Conservation (phyloP, 129 eudicot genomes). For the Scalesia atractyloides region DNA sequence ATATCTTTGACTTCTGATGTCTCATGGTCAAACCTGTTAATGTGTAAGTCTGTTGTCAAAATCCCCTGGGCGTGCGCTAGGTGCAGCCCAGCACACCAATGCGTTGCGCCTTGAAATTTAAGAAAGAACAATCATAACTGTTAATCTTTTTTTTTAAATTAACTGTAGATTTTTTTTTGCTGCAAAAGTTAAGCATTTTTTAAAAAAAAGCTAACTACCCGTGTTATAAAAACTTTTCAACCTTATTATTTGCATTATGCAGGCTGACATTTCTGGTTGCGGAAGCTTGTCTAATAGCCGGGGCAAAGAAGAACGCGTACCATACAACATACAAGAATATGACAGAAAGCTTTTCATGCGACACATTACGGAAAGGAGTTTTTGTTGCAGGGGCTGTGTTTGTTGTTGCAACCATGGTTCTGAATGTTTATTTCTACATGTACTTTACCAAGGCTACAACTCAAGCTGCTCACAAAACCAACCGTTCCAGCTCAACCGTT, state of each 20-base stretch:
- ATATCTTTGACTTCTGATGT: neutral
- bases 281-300: conserved; percentile 83
- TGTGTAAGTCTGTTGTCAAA: neutral
- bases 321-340: conserved; percentile 83
- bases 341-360: conserved; percentile 84
- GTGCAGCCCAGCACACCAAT: too few species aligned
- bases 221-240: neutral
- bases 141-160: neutral
- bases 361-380: conserved; percentile 74
- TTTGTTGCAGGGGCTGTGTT: conserved; percentile 93
- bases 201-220: neutral
- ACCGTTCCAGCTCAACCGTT: neutral
- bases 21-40: neutral
- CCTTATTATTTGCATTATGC: conserved; percentile 21
- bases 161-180: neutral
- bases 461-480: conserved; percentile 28
- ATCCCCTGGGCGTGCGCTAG: too few species aligned
- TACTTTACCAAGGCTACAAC: conserved; percentile 89
- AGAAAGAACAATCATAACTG: neutral
- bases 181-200: neutral
- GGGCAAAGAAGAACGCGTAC: conserved; percentile 87
- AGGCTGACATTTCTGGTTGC: conserved; percentile 86
- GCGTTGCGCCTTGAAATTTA: neutral
- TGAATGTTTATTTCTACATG: conserved; percentile 82
- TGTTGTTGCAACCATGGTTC: conserved; percentile 76